Evolutionary conservation across 768 basidiomycete species (phyloP).

Genomic region (Boletus vermiculosoides): DNA sequence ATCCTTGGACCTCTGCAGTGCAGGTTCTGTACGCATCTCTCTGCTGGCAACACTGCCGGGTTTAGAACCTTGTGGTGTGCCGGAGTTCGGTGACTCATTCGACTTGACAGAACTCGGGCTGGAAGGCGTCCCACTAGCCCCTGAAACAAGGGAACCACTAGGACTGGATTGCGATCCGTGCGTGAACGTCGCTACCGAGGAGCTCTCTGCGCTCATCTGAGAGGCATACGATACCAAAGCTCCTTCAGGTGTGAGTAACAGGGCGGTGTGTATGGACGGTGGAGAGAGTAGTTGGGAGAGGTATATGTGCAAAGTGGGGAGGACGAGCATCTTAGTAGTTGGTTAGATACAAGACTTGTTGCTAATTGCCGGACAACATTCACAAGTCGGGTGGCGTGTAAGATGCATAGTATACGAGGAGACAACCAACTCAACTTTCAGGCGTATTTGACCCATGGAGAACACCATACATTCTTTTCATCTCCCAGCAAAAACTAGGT

Average conservation of each 20-base stretch:
- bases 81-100: constrained; percentile 1
- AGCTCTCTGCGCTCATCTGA: constrained; percentile 33
- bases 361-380: not conserved
- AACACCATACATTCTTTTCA: constrained; percentile 28
- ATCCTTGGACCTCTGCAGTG: constrained; percentile 54
- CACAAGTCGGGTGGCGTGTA: not conserved
- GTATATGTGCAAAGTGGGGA: constrained; percentile 63
- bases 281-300: constrained; percentile 61
- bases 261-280: constrained; percentile 65
- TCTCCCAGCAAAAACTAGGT: constrained; percentile 1
- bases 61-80: constrained; percentile 14
- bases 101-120: constrained; percentile 16
- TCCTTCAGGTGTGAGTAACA: constrained; percentile 70
- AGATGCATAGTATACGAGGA: not conserved
- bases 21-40: constrained; percentile 5
- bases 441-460: not conserved
- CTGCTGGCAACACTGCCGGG: constrained; percentile 7
- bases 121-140: constrained; percentile 1
- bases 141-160: constrained; percentile 5
- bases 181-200: not conserved
- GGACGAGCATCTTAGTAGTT: constrained; percentile 55
- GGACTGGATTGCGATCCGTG: constrained; percentile 9
- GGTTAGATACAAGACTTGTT: not conserved
- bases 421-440: not conserved
- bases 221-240: constrained; percentile 68